These are phyloP conservation scores for Dendrocalamus latiflorus DNA, from an alignment of 202 grass and related monocot species.

Conservation along the genomic window DNA sequence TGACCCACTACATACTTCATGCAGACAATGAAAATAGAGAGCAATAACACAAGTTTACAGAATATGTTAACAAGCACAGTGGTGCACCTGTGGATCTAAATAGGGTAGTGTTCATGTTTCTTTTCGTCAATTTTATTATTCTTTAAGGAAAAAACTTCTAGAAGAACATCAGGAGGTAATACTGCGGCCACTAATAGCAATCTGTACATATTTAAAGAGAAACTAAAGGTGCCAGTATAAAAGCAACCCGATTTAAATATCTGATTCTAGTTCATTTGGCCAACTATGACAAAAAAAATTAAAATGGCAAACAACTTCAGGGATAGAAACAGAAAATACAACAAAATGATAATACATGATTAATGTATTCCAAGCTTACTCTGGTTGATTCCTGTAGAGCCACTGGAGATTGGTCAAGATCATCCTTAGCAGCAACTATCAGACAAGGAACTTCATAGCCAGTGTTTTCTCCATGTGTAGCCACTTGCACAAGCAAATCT, in stretches of 20 bases:
- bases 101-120: background rate
- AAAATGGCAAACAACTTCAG: background rate
- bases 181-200: background rate
- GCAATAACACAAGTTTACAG: too few relatives aligned
- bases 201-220: background rate
- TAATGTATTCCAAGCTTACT: background rate
- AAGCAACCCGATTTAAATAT: background rate
- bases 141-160: background rate
- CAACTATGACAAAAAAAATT: background rate
- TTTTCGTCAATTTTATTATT: background rate
- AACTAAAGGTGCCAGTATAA: background rate
- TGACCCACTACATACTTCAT: too few relatives aligned
- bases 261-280: background rate
- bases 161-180: background rate
- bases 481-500: conserved; percentile 89
- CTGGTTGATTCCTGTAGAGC: too few relatives aligned
- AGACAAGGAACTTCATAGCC: conserved; percentile 15
- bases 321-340: background rate
- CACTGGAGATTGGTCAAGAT: background rate
- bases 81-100: background rate
- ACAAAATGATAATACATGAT: background rate
- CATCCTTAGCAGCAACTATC: background rate
- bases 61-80: too few relatives aligned
- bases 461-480: conserved; percentile 87
- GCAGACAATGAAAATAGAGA: too few relatives aligned